phyloP scores from a whole-genome alignment of 1,139 yeast species.

The Blastobotrys capitulatus region DNA sequence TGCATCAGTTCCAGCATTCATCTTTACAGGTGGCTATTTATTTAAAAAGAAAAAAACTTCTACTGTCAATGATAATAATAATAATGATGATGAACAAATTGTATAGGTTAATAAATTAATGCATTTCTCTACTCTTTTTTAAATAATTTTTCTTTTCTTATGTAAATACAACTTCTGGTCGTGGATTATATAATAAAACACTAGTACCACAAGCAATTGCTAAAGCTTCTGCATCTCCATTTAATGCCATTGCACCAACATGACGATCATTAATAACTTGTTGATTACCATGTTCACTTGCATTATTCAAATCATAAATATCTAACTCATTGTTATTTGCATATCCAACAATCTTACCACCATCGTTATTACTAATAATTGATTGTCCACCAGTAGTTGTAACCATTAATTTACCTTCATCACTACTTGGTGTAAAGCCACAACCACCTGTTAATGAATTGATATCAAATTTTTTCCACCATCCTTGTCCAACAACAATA shows the following conservation, averaged over 20 bases:
- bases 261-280: constrained; percentile 1
- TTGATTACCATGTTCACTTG: not conserved
- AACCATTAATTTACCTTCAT: constrained; percentile 15
- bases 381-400: not conserved
- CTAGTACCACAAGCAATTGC: constrained; percentile 6
- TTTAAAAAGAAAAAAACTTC: not conserved
- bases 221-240: constrained; percentile 1
- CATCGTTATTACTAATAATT: not conserved
- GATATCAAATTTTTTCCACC: constrained; percentile 33
- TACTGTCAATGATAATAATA: not conserved
- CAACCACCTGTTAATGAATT: constrained; percentile 24
- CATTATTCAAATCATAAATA: constrained; percentile 1
- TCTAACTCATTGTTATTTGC: not conserved
- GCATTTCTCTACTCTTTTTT: not conserved
- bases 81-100: not conserved
- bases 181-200: constrained; percentile 2
- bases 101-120: too few relatives aligned
- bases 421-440: constrained; percentile 25
- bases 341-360: not conserved
- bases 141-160: too few relatives aligned
- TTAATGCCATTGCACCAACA: constrained; percentile 2
- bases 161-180: not conserved
- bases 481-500: constrained; percentile 34
- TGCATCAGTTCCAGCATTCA: constrained; percentile 24
- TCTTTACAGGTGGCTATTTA: constrained; percentile 27